These are phyloP conservation scores for Lophiotrema nucula DNA, from an alignment of 495 filamentous ascomycete genomes.

Conservation along the genomic window DNA sequence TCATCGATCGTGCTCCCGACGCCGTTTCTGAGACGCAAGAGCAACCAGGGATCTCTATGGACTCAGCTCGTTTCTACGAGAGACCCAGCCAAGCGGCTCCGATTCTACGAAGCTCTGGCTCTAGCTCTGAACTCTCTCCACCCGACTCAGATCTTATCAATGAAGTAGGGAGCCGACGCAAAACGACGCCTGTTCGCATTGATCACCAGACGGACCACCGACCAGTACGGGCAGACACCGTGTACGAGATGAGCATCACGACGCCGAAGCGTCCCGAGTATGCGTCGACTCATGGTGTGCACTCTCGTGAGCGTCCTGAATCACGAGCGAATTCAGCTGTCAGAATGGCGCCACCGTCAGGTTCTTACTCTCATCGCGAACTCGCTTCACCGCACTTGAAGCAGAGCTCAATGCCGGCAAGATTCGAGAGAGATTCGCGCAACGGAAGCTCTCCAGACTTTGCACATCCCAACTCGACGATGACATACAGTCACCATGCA, in stretches of 20 bases:
- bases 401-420: no score
- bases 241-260: background rate
- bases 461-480: no score
- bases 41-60: background rate
- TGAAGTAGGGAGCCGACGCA: background rate
- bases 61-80: background rate
- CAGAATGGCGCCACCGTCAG: background rate
- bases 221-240: background rate
- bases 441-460: no score
- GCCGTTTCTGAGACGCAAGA: background rate
- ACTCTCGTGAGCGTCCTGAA: background rate
- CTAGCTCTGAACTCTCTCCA: background rate
- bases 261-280: background rate
- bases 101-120: background rate
- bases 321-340: background rate
- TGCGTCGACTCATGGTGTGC: no score
- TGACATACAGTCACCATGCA: no score
- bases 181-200: no score
- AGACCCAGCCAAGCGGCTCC: background rate
- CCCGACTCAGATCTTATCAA: background rate
- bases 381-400: no score
- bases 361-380: no score
- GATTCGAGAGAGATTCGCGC: no score
- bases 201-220: background rate
- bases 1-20: background rate